Evolutionary conservation across 2,329 filamentous ascomycete genomes (phyloP), one percentile per base, ranked within the genome.

Genomic region (Verticillium nubilum): DNA sequence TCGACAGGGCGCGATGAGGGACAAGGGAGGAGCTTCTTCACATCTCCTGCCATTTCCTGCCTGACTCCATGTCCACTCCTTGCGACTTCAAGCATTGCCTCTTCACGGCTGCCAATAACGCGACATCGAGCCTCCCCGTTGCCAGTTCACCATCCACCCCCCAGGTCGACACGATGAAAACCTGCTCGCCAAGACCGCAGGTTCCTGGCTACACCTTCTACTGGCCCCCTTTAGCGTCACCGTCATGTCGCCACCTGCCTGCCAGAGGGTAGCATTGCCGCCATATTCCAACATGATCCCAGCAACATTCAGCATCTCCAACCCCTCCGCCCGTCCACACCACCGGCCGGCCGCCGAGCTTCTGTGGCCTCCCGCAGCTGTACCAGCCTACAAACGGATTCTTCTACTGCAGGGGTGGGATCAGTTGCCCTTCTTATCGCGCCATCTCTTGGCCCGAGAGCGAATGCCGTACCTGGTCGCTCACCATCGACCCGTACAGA

Each of bases 391-490:
- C 19, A 4, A 15, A 25, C 33, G 23, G 23, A 19, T 19, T 27
- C 10, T 26, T 26, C 23, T 42, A 33, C 19, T 27, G 33, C 28
- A 5, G n/a, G 25, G 27, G 27, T 56, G 33, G 35, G 54, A 35
- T 56, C 54, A 56, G 54, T 42, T 19, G 33, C 54, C 54, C 15
- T 56, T 23, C 54, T 47, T 56, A 56, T 56, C 54, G 54, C 54
- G 54, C 31, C 54, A 56, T 56, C 19, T 47, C n/a, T 47, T n/a
- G 37, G 37, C 37, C 37, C 5, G 23, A n/a, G 37, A 47, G 19
- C 37, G 10, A 47, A 47, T 12, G 37, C 37, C 37, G 19, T 2
- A 23, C 37, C 19, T 10, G 37, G 37, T 47, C 19, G 37, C n/a
- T 23, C 19, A 47, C 23, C 33, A 37, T 37, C 33, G 33, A 13